These are phyloP conservation scores for Crithidia expoeki DNA, from an alignment of 208 protist species.

Conservation along the genomic window DNA sequence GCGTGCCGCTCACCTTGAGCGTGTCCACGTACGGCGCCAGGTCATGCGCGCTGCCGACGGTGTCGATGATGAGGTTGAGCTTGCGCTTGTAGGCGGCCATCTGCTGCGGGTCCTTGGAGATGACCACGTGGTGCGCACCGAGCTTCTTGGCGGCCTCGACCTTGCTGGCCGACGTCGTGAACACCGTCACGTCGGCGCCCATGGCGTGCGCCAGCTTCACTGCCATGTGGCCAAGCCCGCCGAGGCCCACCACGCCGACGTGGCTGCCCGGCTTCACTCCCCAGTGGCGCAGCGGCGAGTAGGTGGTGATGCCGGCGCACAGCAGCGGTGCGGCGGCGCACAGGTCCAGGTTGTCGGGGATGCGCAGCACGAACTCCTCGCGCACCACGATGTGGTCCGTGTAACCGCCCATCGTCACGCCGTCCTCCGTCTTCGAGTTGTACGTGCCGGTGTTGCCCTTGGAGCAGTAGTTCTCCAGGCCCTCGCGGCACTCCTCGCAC, in stretches of 20 bases:
- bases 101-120: slow-evolving; percentile 57
- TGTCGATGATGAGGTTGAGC: too few relatives aligned
- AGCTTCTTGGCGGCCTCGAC: slow-evolving; percentile 56
- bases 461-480: slow-evolving; percentile 77
- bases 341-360: slow-evolving; percentile 71
- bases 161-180: slow-evolving; percentile 78
- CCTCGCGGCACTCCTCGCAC: slow-evolving; percentile 69
- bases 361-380: slow-evolving; percentile 68
- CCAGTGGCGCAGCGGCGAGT: slow-evolving; percentile 77
- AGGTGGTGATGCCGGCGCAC: slow-evolving; percentile 92
- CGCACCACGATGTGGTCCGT: slow-evolving; percentile 71
- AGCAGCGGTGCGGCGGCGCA: slow-evolving; percentile 75
- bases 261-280: slow-evolving; percentile 57
- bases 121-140: slow-evolving; percentile 68
- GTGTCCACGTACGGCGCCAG: too few relatives aligned
- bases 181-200: slow-evolving; percentile 85
- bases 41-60: too few relatives aligned
- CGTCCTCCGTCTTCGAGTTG: slow-evolving; percentile 46
- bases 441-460: slow-evolving; percentile 62
- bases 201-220: slow-evolving; percentile 86
- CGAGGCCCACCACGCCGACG: slow-evolving; percentile 85
- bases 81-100: slow-evolving; percentile 49
- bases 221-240: slow-evolving; percentile 91
- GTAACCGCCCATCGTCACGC: slow-evolving; percentile 64
- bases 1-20: too few relatives aligned